Base-by-base conservation (phyloP, 2,329 filamentous ascomycete species). In the Penicillium janthinellum region DNA sequence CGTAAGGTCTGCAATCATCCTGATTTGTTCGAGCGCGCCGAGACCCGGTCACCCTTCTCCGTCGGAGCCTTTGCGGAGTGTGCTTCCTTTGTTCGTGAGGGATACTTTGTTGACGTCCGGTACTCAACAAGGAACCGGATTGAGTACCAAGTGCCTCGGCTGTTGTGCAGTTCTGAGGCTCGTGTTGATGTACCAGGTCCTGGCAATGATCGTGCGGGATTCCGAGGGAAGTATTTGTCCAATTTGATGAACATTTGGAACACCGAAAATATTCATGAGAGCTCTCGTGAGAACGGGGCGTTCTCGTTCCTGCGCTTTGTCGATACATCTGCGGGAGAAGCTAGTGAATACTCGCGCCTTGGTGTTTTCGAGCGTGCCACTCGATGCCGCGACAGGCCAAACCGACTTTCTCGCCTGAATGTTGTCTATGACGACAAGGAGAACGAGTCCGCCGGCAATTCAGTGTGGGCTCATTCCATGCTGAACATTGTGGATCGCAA, bases 1-100 rank as follows among this genome's bases (percentile, higher is more conserved):
- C 88, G 95, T 70, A 99, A 99, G 79, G 95, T 99, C 58, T 99
- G 95, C 81, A 99, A 99, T 73, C 95, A 99, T 74, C 95, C 95
- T 0, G 95, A 99, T 78, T 79, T 99, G 37, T 99, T 99, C 68
- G 93, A 99, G 77, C 89, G 95, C 48, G 93, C 94, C 10, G 94
- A 98, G 62, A 96, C 92, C 8, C 89, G 86, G 25, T 96, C 93
- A 8, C 92, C 95, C 0, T 89, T 94, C 70, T 90, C 91, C 0
- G 88, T 90, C 68, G 87, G 88, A n/a, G 86, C 89, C 73, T 99
- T 94, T 77, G 95, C 93, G 14, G 95, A 99, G 80, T 97, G 94
- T 0, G 93, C 91, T 0, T 97, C 93, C 0, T 98, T 99, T 75
- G 83, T 97, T 67, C 90, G 95, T 22, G 95, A 99, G 75, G 93